Base-by-base conservation (phyloP, 2,329 filamentous ascomycete species). In the Cladophialophora chaetospira region DNA sequence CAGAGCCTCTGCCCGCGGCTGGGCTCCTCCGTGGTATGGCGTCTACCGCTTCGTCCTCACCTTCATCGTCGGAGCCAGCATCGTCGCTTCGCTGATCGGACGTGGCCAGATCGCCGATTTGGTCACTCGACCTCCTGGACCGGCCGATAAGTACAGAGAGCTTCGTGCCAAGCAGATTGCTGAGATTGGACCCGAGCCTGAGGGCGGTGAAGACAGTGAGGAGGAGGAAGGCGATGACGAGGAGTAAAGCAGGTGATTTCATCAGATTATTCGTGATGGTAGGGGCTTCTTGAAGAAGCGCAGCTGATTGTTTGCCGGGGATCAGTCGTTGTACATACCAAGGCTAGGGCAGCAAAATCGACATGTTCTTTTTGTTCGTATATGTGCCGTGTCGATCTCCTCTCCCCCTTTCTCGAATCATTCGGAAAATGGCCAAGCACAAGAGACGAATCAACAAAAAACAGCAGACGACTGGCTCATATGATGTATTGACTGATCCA, bases 21-120 rank as follows among this genome's bases (percentile, higher is more conserved):
- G 89, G 87, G 86, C 88, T 2, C 92, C 92, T 21, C 70, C 79
- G 33, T 97, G 92, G 92, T 97, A 96, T 72, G 82, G 80, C 58
- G 88, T 86, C 47, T 97, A 97, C 77, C 89, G 93, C 29, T 97
- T 96, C 73, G 87, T 96, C 6, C 80, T 97, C 66, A 97, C 93
- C 2, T 93, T 92, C 71, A 82, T 97, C 59, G 92, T 96, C 25
- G 92, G 93, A 35, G 79, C 84, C 40, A 87, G 88, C 61, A 93
- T 97, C 65, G 85, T 94, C 38, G 76, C 90, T 65, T 93, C 84
- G 62, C 77, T 97, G 64, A 82, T 97, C 61, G 91, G 90, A 36
- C 85, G 92, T 60, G 88, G 91, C 67, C 88, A 92, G 75, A 85
- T 95, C 64, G 80, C 78, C 38, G 79, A 83, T 65, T 77, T 79